phyloP scores from a whole-genome alignment of 2,329 filamentous ascomycete genomes.

The Phoma sp. region DNA sequence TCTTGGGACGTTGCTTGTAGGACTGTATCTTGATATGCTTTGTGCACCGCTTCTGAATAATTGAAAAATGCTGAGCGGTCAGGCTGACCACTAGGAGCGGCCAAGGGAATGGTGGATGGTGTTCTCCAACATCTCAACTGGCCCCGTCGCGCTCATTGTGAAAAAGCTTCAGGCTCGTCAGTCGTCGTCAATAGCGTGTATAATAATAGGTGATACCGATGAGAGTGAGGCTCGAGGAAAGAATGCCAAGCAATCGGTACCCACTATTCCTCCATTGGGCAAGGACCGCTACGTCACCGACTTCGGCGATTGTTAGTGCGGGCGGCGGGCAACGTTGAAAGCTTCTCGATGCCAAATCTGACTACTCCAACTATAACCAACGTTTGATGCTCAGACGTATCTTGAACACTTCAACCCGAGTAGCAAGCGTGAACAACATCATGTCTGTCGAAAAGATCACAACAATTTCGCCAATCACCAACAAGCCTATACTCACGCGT shows the following conservation, averaged over 20 bases:
- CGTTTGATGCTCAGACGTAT: slow-evolving; percentile 1
- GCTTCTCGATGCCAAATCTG: slow-evolving; percentile 3
- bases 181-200: too few species aligned
- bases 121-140: too few species aligned
- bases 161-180: too few species aligned
- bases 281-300: slow-evolving; percentile 15
- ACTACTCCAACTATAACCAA: slow-evolving; percentile 2
- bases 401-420: slow-evolving; percentile 27
- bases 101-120: too few species aligned
- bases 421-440: slow-evolving; percentile 26
- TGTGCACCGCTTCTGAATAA: too few species aligned
- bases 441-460: slow-evolving; percentile 67
- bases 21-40: too few species aligned
- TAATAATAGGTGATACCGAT: background rate
- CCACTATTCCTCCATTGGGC: background rate
- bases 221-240: slow-evolving; percentile 4
- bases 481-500: slow-evolving; percentile 81
- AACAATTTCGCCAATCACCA: slow-evolving; percentile 91
- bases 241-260: slow-evolving; percentile 1
- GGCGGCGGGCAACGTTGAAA: slow-evolving; percentile 13
- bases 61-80: too few species aligned
- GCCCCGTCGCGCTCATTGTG: too few species aligned
- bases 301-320: slow-evolving; percentile 8
- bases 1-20: too few species aligned
- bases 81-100: too few species aligned